phyloP scores from a whole-genome alignment of 176 grass and related monocot genomes.

The Oryza australiensis region DNA sequence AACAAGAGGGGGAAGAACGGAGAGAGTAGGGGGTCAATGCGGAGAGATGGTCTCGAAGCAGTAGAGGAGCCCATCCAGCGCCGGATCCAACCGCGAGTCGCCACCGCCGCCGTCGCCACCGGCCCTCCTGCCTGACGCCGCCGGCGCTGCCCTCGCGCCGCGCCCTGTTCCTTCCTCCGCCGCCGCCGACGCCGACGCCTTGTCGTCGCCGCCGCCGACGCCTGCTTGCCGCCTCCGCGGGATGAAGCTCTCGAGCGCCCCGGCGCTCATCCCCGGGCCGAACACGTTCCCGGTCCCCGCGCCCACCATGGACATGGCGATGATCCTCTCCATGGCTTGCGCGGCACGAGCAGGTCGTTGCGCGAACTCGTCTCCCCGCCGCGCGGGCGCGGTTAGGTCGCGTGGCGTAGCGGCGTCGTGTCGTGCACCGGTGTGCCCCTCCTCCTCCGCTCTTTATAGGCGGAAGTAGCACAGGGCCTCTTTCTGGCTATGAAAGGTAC shows the following conservation, averaged over 20 bases:
- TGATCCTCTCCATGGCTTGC: slow-evolving; percentile 46
- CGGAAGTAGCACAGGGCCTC: too few species aligned
- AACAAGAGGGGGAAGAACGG: background rate
- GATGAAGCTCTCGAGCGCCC: slow-evolving; percentile 29
- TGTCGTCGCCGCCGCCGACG: background rate
- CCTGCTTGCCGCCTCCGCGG: background rate
- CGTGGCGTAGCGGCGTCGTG: background rate
- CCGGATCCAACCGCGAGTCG: background rate
- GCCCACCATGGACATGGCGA: slow-evolving; percentile 43
- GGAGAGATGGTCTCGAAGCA: slow-evolving; percentile 21
- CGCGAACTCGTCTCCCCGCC: background rate
- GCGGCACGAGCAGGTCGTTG: background rate
- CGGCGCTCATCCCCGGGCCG: slow-evolving; percentile 37
- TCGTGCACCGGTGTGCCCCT: background rate
- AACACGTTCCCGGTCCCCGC: slow-evolving; percentile 35
- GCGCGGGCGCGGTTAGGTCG: background rate
- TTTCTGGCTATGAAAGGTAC: too few species aligned
- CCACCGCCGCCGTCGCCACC: background rate
- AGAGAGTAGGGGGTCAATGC: background rate
- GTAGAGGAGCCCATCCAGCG: background rate
- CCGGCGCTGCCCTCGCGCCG: background rate
- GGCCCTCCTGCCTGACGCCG: background rate
- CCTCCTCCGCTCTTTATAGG: background rate
- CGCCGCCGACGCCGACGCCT: too few species aligned
- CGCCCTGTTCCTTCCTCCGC: background rate